Evolutionary conservation across 1,139 yeast species (phyloP).

Genomic region (Barnettozyma hawaiiensis): DNA sequence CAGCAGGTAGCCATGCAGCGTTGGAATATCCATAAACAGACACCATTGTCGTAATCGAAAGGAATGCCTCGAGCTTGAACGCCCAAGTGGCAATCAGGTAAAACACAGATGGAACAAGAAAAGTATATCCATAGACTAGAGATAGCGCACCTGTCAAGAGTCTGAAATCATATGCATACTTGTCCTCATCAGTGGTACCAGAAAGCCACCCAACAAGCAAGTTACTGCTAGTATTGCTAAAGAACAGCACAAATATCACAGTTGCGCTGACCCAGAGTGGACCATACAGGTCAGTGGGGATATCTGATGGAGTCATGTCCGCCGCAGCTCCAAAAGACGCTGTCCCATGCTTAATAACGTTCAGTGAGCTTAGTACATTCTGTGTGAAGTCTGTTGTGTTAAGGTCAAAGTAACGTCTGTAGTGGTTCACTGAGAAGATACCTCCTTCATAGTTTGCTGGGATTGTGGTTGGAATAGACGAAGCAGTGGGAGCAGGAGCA

Average conservation of each 20-base stretch:
- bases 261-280: slow-evolving; percentile 84
- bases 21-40: slow-evolving; percentile 79
- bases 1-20: slow-evolving; percentile 74
- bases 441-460: slow-evolving; percentile 25
- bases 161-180: slow-evolving; percentile 54
- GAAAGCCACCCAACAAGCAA: slow-evolving; percentile 25
- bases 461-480: slow-evolving; percentile 9
- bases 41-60: slow-evolving; percentile 28
- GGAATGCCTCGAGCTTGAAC: slow-evolving; percentile 26
- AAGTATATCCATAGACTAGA: slow-evolving; percentile 67
- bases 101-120: slow-evolving; percentile 51
- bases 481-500: not conserved
- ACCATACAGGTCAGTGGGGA: slow-evolving; percentile 60
- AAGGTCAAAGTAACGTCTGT: slow-evolving; percentile 24
- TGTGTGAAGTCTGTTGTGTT: slow-evolving; percentile 27
- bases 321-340: not conserved
- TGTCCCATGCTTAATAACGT: slow-evolving; percentile 9
- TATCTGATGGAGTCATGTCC: slow-evolving; percentile 11
- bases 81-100: slow-evolving; percentile 41
- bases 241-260: slow-evolving; percentile 64
- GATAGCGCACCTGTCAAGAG: slow-evolving; percentile 60
- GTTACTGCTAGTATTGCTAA: slow-evolving; percentile 54
- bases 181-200: slow-evolving; percentile 31
- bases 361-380: slow-evolving; percentile 21
- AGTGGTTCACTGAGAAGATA: slow-evolving; percentile 23